A percentile compares a stretch with the other conserved stretches of the same genome.
These are phyloP conservation scores for Neoboletus magnificus DNA, from an alignment of 768 basidiomycete species.

Conservation along the genomic window DNA sequence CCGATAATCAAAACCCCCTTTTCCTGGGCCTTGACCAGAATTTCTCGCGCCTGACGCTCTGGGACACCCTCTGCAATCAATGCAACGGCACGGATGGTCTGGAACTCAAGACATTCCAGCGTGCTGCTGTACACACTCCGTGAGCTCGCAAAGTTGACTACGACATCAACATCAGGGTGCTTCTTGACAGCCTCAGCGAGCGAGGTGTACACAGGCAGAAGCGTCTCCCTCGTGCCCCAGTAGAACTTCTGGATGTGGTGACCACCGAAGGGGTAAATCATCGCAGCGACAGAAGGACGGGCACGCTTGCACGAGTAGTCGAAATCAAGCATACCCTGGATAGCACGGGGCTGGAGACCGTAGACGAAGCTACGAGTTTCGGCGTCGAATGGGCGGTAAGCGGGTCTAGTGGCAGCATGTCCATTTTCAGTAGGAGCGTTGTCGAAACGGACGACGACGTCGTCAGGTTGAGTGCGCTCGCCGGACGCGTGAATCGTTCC, in stretches of 20 bases:
- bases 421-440: conserved; percentile 25
- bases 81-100: conserved; percentile 57
- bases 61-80: conserved; percentile 99
- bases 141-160: conserved; percentile 96
- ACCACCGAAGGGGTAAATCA: conserved; percentile 99
- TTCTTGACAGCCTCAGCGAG: conserved; percentile 89
- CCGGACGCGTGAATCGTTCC: conserved; percentile 77
- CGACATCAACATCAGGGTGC: conserved; percentile 94
- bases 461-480: conserved; percentile 77
- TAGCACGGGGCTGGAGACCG: conserved; percentile 97
- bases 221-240: conserved; percentile 99
- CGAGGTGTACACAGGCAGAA: conserved; percentile 94
- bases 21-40: conserved; percentile 81
- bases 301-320: conserved; percentile 96
- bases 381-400: conserved; percentile 90
- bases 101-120: conserved; percentile 74
- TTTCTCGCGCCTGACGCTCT: conserved; percentile 94
- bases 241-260: conserved; percentile 99
- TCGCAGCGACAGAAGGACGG: conserved; percentile 92
- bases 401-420: conserved; percentile 53
- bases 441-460: conserved; percentile 90
- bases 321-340: conserved; percentile 98
- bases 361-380: conserved; percentile 96
- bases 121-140: conserved; percentile 95
- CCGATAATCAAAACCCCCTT: conserved; percentile 92